A percentile compares a stretch with the other conserved stretches of the same genome.
These are phyloP conservation scores for Hura crepitans DNA, from an alignment of 441 rosid genomes.

Conservation along the genomic window DNA sequence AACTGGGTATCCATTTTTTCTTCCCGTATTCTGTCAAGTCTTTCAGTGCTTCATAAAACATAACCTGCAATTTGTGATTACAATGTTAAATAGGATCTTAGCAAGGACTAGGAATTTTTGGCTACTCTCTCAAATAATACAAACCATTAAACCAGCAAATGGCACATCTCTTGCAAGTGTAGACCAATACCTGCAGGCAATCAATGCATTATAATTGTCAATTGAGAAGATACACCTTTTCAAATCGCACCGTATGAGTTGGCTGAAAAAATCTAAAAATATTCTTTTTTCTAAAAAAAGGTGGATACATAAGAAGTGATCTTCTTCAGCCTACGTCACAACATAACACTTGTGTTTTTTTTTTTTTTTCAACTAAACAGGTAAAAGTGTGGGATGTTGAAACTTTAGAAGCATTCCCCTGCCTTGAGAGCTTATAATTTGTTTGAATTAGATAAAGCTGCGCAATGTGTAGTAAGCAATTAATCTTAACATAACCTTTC, in stretches of 20 bases:
- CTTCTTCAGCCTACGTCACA: background rate
- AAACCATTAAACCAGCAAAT: constrained; percentile 90
- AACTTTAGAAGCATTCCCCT: background rate
- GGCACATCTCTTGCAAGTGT: constrained; percentile 94
- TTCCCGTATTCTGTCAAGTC: constrained; percentile 55
- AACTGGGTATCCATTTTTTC: constrained; percentile 45
- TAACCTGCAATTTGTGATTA: constrained; percentile 45
- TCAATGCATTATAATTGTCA: constrained; percentile 13
- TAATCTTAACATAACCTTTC: background rate
- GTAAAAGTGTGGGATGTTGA: background rate
- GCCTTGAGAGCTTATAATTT: background rate
- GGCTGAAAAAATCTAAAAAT: background rate
- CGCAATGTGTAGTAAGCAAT: background rate
- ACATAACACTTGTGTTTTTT: background rate
- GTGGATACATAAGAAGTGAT: background rate
- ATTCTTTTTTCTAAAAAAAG: background rate
- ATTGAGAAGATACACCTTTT: background rate
- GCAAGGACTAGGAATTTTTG: background rate
- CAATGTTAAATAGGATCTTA: background rate
- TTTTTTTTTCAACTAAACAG: background rate
- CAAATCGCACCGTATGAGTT: background rate
- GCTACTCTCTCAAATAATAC: constrained; percentile 5
- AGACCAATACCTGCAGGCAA: constrained; percentile 64
- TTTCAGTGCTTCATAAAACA: constrained; percentile 79
- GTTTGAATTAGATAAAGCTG: background rate